Evolutionary conservation across 2,329 filamentous ascomycete genomes (phyloP).

Genomic region (Sporothrix schenckii): DNA sequence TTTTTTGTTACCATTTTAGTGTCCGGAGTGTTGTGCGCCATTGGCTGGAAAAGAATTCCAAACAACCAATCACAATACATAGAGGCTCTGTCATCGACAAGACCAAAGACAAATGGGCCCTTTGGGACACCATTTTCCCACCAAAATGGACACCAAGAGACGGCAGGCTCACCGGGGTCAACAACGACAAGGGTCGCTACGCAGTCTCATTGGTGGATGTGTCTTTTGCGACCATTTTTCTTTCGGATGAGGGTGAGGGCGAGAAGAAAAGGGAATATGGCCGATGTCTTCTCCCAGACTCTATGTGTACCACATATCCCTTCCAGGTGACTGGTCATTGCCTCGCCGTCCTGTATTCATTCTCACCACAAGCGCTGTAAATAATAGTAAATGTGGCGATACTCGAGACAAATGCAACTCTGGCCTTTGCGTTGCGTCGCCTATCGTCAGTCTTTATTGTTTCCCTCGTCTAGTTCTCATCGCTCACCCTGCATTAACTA

Average conservation of each 20-base stretch:
- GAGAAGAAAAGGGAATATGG: not conserved
- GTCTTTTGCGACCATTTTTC: slow-evolving; percentile 20
- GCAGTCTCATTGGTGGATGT: slow-evolving; percentile 30
- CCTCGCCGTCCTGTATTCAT: not conserved
- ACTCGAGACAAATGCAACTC: not conserved
- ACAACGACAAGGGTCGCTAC: slow-evolving; percentile 31
- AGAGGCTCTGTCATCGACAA: not conserved
- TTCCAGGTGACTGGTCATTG: not conserved
- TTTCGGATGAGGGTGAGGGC: not conserved
- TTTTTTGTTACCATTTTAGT: slow-evolving; percentile 26
- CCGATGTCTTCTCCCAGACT: not conserved
- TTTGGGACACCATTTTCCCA: not conserved
- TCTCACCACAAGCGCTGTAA: not conserved
- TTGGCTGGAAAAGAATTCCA: slow-evolving; percentile 29
- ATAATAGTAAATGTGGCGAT: not conserved
- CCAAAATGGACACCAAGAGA: slow-evolving; percentile 11
- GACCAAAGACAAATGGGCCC: slow-evolving; percentile 9
- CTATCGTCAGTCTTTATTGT: not conserved
- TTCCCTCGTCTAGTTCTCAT: not conserved
- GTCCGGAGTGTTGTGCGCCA: slow-evolving; percentile 22
- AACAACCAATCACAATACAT: slow-evolving; percentile 29
- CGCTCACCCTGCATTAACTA: not conserved
- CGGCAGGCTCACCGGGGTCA: slow-evolving; percentile 29
- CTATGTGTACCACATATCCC: not conserved
- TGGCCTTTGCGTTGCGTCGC: not conserved